These are phyloP conservation scores for Durio zibethinus DNA, from an alignment of 345 rosid genomes.

Conservation along the genomic window DNA sequence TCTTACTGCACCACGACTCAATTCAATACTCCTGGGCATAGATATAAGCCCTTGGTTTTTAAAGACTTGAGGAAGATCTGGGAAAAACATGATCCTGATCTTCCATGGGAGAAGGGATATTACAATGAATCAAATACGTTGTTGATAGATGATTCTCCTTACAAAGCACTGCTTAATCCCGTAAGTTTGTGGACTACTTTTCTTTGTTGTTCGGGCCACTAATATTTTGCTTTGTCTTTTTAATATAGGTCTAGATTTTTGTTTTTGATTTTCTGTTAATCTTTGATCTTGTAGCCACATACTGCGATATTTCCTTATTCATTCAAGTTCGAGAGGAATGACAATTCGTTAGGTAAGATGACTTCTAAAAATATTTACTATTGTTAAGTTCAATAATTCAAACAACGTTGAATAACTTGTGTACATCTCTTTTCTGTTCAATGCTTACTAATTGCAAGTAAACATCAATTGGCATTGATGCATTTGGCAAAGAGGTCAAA, in stretches of 20 bases:
- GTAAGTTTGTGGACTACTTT: constrained; percentile 43
- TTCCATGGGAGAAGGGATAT: constrained; percentile 64
- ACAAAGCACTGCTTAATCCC: constrained; percentile 92
- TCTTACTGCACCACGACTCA: constrained; percentile 58
- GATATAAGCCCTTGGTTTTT: constrained; percentile 61
- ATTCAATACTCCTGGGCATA: constrained; percentile 61
- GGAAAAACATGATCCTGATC: constrained; percentile 55
- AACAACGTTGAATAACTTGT: neutral
- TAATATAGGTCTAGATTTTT: neutral
- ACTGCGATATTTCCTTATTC: constrained; percentile 77
- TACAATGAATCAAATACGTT: constrained; percentile 75
- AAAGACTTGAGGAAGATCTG: constrained; percentile 73
- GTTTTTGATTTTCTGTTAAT: constrained; percentile 1
- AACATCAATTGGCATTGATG: neutral
- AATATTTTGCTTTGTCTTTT: neutral
- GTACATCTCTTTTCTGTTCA: neutral
- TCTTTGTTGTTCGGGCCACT: neutral
- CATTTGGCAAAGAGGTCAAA: neutral
- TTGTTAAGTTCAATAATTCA: neutral
- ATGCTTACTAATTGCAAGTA: neutral
- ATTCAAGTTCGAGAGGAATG: constrained; percentile 45
- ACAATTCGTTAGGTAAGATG: constrained; percentile 60
- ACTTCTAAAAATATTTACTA: neutral
- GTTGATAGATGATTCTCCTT: constrained; percentile 84
- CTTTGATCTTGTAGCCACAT: constrained; percentile 43